Base-by-base conservation (phyloP, 106 monocot genomes). In the Gastrodia elata region DNA sequence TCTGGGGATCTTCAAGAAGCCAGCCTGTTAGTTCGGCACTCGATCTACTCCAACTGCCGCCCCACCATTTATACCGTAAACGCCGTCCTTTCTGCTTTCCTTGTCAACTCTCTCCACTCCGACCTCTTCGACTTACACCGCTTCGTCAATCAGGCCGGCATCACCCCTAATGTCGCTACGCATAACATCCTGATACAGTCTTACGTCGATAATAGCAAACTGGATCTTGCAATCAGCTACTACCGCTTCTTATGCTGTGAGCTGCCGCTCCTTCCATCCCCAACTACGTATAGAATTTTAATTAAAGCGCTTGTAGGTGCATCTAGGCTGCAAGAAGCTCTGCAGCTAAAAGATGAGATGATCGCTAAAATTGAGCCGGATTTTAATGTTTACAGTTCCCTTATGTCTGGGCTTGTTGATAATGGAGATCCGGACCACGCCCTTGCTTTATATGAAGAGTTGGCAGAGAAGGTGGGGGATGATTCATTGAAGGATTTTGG, bases 21-120 rank as follows among this genome's bases (percentile, higher is more conserved):
- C 46, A 49, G 83, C 24, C 89, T 94, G 48, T 78, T 94, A 77
- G 83, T 85, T 25, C 87, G 93, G 44, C 93, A 94, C 61, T 90
- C 93, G 68, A 85, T 94, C 77, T 90, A 94, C 83, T 94, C 93
- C 76, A 94, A 90, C 75, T 94, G 93, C 76, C 87, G 93, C 34
- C 93, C 93, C 65, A 87, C 93, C 49, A 68, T 85, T 46, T 94
- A 81, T 78, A 94, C 93, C 39, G 83, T 81, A 82, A 87, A 90
- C 78, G 87, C 90, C 33, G 87, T 94, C 44, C 79, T 94, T 48
- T 27, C 78, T 39, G 87, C 93, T 25, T 82, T 87, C 49, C 85
- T 94, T 68, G 83, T 82, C 73, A 81, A 87, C 38, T 75, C 57
- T 67, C 87, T 84, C 67, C 77, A 87, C 48, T 64, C 85, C n/a